phyloP scores from a whole-genome alignment of 331 rosid species.

The Quercus phellos region DNA sequence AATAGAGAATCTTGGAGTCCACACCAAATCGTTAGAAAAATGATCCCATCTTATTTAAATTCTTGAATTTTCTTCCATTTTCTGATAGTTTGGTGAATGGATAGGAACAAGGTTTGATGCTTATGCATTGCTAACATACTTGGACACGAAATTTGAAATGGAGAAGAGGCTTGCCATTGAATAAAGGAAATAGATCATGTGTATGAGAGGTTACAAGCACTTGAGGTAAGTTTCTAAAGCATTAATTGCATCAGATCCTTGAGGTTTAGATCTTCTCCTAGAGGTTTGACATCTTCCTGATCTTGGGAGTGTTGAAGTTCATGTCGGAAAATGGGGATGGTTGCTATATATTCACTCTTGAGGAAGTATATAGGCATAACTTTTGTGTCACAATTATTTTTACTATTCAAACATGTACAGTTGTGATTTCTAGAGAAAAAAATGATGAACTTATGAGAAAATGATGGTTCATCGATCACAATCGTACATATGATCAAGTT shows the following conservation, averaged over 20 bases:
- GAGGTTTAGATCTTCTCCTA: conserved; percentile 69
- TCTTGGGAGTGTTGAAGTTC: conserved; percentile 72
- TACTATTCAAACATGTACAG: too few relatives aligned
- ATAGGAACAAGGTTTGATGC: conserved; percentile 41
- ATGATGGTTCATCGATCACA: too few relatives aligned
- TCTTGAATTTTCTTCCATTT: too few relatives aligned
- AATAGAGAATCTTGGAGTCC: too few relatives aligned
- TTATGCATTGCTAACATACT: conserved; percentile 18
- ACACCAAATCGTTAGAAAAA: too few relatives aligned
- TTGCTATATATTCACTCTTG: conserved; percentile 23
- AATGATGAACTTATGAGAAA: too few relatives aligned
- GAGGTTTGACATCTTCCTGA: conserved; percentile 87
- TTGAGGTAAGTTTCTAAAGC: conserved; percentile 91
- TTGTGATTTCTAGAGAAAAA: too few relatives aligned
- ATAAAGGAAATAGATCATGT: conserved; percentile 67
- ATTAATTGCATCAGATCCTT: conserved; percentile 62
- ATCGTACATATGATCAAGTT: too few relatives aligned
- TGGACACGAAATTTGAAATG: conserved; percentile 27
- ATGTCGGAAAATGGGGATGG: conserved; percentile 47
- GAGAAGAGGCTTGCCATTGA: conserved; percentile 51
- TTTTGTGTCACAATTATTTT: too few relatives aligned
- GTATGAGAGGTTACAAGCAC: conserved; percentile 78
- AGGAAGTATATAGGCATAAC: too few relatives aligned
- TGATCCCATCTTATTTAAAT: too few relatives aligned
- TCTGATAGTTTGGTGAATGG: conserved; percentile 43